phyloP scores from a whole-genome alignment of 1,284 basidiomycete genomes.

The Porodaedalea pini region DNA sequence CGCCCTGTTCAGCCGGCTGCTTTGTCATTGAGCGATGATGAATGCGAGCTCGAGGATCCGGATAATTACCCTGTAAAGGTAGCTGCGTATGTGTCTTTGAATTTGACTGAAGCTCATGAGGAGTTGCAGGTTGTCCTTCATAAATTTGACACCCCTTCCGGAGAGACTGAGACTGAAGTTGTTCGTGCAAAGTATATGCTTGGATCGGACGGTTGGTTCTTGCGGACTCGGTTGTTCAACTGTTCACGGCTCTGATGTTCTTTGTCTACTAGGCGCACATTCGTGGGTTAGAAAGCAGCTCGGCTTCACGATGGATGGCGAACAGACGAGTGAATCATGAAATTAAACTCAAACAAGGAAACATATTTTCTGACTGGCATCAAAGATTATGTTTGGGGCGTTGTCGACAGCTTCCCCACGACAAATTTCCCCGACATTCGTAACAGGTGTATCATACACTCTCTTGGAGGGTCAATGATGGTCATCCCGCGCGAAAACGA shows the following conservation, averaged over 20 bases:
- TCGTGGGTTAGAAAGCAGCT: conserved; percentile 75
- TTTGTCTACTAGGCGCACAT: conserved; percentile 45
- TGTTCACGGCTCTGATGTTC: background rate
- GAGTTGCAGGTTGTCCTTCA: conserved; percentile 36
- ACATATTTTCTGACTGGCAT: background rate
- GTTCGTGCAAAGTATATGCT: conserved; percentile 53
- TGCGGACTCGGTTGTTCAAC: background rate
- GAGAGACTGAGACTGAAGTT: conserved; percentile 37
- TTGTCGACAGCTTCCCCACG: conserved; percentile 64
- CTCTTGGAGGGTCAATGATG: conserved; percentile 45
- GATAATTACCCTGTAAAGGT: conserved; percentile 58
- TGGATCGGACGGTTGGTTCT: conserved; percentile 46
- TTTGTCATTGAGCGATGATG: conserved; percentile 39
- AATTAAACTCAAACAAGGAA: conserved; percentile 14
- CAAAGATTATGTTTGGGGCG: conserved; percentile 73
- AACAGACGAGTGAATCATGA: conserved; percentile 51
- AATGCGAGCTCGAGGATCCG: conserved; percentile 39
- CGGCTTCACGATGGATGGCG: conserved; percentile 73
- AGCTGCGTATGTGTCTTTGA: conserved; percentile 23
- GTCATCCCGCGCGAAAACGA: conserved; percentile 42
- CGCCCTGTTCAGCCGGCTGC: conserved; percentile 53
- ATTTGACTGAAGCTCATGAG: conserved; percentile 23
- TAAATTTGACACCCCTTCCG: conserved; percentile 28
- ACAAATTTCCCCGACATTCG: conserved; percentile 84
- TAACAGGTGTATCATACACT: conserved; percentile 60